Base-by-base conservation (phyloP, 768 basidiomycete genomes). In the Tylopilus plumbeoviolaceoides region DNA sequence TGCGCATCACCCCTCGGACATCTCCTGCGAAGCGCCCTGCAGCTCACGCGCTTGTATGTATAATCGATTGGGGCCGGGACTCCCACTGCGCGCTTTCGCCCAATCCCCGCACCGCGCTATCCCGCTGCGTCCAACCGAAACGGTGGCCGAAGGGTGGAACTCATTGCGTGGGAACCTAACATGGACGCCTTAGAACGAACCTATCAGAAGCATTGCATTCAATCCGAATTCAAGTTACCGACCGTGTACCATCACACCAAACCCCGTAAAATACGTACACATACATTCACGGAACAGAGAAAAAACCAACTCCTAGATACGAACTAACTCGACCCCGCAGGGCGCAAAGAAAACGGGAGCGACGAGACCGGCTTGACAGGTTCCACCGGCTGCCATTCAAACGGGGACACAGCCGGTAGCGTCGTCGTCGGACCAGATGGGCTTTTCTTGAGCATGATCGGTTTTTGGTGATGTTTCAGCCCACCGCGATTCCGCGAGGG, bases 401-500 rank as follows among this genome's bases (percentile, higher is more conserved):
- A 67, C 10, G 38, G 17, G 14, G 56, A 54, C 5, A 8, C n/a
- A 10, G 12, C n/a, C 9, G 51, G 20, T 15, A 46, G 59, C 9
- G 53, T 45, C 9, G 53, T 45, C 43, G 35, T 12, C n/a, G 61
- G 48, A 20, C 55, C 58, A 30, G 7, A 4, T 17, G 25, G 20
- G 25, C 1, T 57, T 33, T 69, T 72, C 60, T 67, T 70, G 44
- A 73, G 42, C 14, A 55, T 40, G 31, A 71, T 66, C 2, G 75
- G 63, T 47, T 67, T 72, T 55, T 62, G 61, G 48, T 76, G 75
- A 36, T 70, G 64, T 33, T 72, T 75, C 10, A 7, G 10, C 4
- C 45, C 56, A 17, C 58, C 58, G 7, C 68, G 62, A 39, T 50
- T 59, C 18, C 68, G 66, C 17, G 67, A 60, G 9, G 59, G 55